Evolutionary conservation across 768 basidiomycete species (phyloP).

Genomic region (Imleria badia): DNA sequence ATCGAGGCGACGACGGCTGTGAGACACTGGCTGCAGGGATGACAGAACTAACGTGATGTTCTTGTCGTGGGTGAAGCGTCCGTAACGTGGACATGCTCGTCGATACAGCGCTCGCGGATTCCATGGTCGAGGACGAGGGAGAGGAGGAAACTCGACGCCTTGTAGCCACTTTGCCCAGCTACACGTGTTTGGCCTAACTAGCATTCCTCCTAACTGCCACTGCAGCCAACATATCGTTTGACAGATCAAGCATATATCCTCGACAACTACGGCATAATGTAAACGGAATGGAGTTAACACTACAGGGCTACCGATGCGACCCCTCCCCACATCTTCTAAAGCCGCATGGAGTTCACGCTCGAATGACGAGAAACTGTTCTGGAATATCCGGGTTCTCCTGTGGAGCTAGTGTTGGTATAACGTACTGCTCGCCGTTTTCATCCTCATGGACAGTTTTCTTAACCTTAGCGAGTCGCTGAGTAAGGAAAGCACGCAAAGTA

Average conservation of each 20-base stretch:
- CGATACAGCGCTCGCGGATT: conserved; percentile 16
- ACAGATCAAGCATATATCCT: neutral
- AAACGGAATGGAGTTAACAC: neutral
- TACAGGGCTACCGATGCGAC: neutral
- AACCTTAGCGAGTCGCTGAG: conserved; percentile 39
- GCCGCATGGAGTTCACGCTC: conserved; percentile 25
- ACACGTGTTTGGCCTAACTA: conserved; percentile 33
- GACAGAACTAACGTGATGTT: conserved; percentile 6
- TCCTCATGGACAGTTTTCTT: conserved; percentile 37
- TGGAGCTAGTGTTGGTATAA: conserved; percentile 41
- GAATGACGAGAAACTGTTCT: conserved; percentile 69
- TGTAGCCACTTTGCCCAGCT: conserved; percentile 18
- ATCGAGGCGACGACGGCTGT: conserved; percentile 47
- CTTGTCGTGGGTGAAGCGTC: conserved; percentile 28
- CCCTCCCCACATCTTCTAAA: neutral
- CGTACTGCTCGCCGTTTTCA: conserved; percentile 39
- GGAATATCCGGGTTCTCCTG: conserved; percentile 70
- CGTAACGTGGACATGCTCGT: conserved; percentile 45
- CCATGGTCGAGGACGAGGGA: conserved; percentile 23
- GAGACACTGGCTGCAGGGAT: conserved; percentile 27
- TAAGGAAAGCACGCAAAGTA: neutral
- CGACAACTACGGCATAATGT: neutral
- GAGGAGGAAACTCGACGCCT: neutral
- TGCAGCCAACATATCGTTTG: no score
- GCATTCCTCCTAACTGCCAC: neutral